Evolutionary conservation across 2,329 filamentous ascomycete genomes (phyloP).

Genomic region (Colletotrichum phormii): DNA sequence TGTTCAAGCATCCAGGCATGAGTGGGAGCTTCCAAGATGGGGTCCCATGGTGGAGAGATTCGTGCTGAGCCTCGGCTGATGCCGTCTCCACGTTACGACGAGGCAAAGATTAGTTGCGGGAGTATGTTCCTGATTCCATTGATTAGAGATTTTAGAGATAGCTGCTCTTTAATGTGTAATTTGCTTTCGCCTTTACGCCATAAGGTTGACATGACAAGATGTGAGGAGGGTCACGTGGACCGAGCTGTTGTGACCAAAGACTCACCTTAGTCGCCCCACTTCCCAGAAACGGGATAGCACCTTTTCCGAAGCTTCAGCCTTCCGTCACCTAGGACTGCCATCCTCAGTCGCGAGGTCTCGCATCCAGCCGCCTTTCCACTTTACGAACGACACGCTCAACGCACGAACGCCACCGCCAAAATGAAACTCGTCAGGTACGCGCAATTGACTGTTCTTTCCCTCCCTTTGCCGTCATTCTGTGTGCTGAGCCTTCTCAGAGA

Average conservation of each 20-base stretch:
- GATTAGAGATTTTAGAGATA: background rate
- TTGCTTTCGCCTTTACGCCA: background rate
- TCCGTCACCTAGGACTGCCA: constrained; percentile 11
- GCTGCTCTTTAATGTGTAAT: background rate
- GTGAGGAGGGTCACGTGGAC: background rate
- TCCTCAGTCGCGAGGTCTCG: constrained; percentile 15
- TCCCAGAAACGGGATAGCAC: constrained; percentile 31
- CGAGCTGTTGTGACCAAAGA: background rate
- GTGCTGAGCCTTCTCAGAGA: constrained; percentile 29
- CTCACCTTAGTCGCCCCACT: constrained; percentile 13
- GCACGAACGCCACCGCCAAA: constrained; percentile 53
- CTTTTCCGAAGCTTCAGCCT: constrained; percentile 36
- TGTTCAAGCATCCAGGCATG: constrained; percentile 48
- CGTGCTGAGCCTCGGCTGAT: background rate
- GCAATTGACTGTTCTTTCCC: constrained; percentile 35
- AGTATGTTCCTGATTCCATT: background rate
- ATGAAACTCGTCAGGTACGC: constrained; percentile 98
- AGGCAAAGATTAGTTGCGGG: background rate
- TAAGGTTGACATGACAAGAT: background rate
- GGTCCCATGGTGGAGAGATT: constrained; percentile 41
- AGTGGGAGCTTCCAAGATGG: constrained; percentile 53
- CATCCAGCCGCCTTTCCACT: background rate
- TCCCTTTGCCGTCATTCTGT: constrained; percentile 42
- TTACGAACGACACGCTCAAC: constrained; percentile 13
- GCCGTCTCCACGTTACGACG: background rate